Evolutionary conservation across 2,329 filamentous ascomycete species (phyloP).

Genomic region (Trichoderma breve): DNA sequence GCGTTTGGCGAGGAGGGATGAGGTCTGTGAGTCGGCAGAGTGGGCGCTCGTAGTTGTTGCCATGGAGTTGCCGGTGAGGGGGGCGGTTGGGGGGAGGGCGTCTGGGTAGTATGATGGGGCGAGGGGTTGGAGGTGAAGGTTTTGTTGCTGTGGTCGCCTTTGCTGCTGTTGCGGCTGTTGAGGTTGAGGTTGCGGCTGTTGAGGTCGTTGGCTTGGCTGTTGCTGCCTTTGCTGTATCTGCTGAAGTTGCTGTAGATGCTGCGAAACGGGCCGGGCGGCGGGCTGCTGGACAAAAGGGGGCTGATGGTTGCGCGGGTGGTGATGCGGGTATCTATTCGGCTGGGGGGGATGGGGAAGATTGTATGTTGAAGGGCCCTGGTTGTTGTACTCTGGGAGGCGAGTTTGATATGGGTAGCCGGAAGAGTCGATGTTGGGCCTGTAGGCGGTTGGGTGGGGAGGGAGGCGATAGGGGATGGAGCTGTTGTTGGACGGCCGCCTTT

Average conservation of each 20-base stretch:
- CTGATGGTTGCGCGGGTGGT: constrained; percentile 11
- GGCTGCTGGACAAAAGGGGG: constrained; percentile 17
- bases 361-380: background rate
- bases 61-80: constrained; percentile 22
- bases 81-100: constrained; percentile 6
- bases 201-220: background rate
- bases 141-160: constrained; percentile 28
- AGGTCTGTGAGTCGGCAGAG: constrained; percentile 40
- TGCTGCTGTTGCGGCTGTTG: constrained; percentile 25
- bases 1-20: constrained; percentile 54
- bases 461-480: constrained; percentile 16
- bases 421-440: constrained; percentile 23
- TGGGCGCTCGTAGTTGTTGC: constrained; percentile 34
- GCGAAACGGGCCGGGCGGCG: background rate
- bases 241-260: constrained; percentile 24
- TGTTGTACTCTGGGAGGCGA: constrained; percentile 9
- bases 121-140: constrained; percentile 7
- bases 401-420: constrained; percentile 22
- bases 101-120: constrained; percentile 18
- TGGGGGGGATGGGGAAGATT: constrained; percentile 9
- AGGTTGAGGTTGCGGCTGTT: constrained; percentile 16
- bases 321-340: constrained; percentile 14
- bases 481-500: background rate
- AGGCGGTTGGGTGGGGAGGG: constrained; percentile 16
- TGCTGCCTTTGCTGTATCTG: constrained; percentile 19